phyloP scores from a whole-genome alignment of 768 basidiomycete genomes.

The Inosperma sp. region DNA sequence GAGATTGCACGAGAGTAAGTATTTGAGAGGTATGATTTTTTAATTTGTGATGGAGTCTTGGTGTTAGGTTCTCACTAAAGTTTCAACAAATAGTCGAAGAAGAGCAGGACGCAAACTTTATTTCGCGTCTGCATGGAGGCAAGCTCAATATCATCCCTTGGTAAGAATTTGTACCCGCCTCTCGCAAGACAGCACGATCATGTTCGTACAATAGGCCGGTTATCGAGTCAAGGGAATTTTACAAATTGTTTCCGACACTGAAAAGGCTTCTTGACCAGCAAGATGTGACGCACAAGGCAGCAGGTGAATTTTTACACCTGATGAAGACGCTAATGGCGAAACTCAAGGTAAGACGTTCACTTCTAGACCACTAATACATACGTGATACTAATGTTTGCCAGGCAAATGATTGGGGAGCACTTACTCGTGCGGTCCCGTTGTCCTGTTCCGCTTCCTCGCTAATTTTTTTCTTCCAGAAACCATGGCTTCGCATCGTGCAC shows the following conservation, averaged over 20 bases:
- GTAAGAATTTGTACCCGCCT: slow-evolving; percentile 18
- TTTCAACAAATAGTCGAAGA: slow-evolving; percentile 52
- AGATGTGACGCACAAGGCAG: slow-evolving; percentile 42
- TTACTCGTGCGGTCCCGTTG: slow-evolving; percentile 46
- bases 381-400: slow-evolving; percentile 15
- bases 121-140: slow-evolving; percentile 54
- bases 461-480: slow-evolving; percentile 33
- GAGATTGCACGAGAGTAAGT: slow-evolving; percentile 57
- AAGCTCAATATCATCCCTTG: slow-evolving; percentile 56
- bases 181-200: not conserved
- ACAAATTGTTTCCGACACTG: slow-evolving; percentile 46
- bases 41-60: not conserved
- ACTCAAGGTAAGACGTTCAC: slow-evolving; percentile 42
- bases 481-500: slow-evolving; percentile 45
- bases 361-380: not conserved
- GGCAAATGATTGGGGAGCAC: slow-evolving; percentile 62
- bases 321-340: slow-evolving; percentile 67
- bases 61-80: slow-evolving; percentile 3
- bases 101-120: slow-evolving; percentile 59
- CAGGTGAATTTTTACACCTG: slow-evolving; percentile 50
- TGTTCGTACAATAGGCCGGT: slow-evolving; percentile 34
- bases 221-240: slow-evolving; percentile 59
- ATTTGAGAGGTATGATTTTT: not conserved
- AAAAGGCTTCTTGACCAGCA: slow-evolving; percentile 48
- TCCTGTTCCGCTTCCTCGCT: not conserved